Percentiles rank a stretch among this genome's conserved stretches.
Conservation (phyloP, 2,329 filamentous ascomycete genomes). For the Boeremia exigua region DNA sequence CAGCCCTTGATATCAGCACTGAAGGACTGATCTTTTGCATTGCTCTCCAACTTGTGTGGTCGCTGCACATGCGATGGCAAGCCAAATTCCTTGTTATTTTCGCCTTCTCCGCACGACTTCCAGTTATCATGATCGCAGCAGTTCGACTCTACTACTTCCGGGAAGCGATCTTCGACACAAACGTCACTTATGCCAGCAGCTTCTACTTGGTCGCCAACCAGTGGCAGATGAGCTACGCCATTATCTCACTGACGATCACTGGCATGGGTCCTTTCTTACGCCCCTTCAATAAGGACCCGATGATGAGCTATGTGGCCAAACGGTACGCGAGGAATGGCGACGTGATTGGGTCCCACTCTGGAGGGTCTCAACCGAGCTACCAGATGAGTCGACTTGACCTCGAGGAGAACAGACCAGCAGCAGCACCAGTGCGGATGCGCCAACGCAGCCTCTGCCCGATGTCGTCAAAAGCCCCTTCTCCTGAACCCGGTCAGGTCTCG, state of each 20-base stretch:
- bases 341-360: slow-evolving; percentile 10
- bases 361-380: slow-evolving; percentile 8
- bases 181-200: slow-evolving; percentile 25
- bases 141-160: slow-evolving; percentile 37
- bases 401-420: neutral
- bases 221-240: slow-evolving; percentile 46
- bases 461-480: slow-evolving; percentile 9
- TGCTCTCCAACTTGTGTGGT: slow-evolving; percentile 34
- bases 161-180: slow-evolving; percentile 19
- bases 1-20: slow-evolving; percentile 35
- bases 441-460: neutral
- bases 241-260: slow-evolving; percentile 41
- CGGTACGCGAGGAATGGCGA: slow-evolving; percentile 17
- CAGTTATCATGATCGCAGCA: slow-evolving; percentile 33
- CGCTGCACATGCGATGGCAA: slow-evolving; percentile 35
- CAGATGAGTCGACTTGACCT: slow-evolving; percentile 9
- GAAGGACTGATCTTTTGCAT: slow-evolving; percentile 38
- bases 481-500: slow-evolving; percentile 12
- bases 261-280: slow-evolving; percentile 42
- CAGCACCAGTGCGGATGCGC: slow-evolving; percentile 1
- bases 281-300: slow-evolving; percentile 38
- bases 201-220: slow-evolving; percentile 41
- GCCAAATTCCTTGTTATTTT: slow-evolving; percentile 36
- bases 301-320: slow-evolving; percentile 25
- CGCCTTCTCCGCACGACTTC: slow-evolving; percentile 40